Percentiles rank a stretch among this genome's conserved stretches.
Conservation (phyloP, 2,329 filamentous ascomycete species). For the Emergomyces pasteurianus region DNA sequence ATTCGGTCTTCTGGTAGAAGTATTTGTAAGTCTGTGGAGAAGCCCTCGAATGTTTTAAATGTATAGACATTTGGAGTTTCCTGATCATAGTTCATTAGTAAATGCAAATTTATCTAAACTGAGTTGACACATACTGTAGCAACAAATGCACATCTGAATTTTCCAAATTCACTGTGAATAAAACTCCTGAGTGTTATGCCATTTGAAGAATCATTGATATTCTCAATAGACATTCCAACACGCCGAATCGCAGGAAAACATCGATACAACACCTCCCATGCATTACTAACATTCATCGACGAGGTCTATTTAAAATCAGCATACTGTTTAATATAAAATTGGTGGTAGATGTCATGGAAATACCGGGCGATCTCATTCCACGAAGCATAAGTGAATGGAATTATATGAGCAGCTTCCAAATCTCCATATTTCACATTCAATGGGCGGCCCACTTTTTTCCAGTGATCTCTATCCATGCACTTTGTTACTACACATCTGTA, state of each 20-base stretch:
- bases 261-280: not conserved
- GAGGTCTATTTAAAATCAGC: not conserved
- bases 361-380: not conserved
- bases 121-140: not conserved
- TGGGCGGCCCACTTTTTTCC: not conserved
- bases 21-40: not conserved
- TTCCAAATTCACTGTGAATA: not conserved
- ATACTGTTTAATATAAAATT: not conserved
- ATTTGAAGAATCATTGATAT: not conserved
- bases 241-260: not conserved
- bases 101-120: not conserved
- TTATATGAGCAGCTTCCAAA: not conserved
- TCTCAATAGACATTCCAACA: not conserved
- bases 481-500: not conserved
- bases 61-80: not conserved
- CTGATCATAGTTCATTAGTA: not conserved
- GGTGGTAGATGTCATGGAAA: not conserved
- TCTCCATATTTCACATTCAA: not conserved
- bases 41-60: not conserved
- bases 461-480: not conserved
- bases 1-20: not conserved
- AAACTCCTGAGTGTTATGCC: not conserved
- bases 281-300: not conserved
- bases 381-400: not conserved
- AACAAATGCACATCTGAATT: not conserved